A percentile compares a stretch with the other conserved stretches of the same genome.
Conservation (phyloP, 2,329 filamentous ascomycete species). For the Tolypocladium tundrense region DNA sequence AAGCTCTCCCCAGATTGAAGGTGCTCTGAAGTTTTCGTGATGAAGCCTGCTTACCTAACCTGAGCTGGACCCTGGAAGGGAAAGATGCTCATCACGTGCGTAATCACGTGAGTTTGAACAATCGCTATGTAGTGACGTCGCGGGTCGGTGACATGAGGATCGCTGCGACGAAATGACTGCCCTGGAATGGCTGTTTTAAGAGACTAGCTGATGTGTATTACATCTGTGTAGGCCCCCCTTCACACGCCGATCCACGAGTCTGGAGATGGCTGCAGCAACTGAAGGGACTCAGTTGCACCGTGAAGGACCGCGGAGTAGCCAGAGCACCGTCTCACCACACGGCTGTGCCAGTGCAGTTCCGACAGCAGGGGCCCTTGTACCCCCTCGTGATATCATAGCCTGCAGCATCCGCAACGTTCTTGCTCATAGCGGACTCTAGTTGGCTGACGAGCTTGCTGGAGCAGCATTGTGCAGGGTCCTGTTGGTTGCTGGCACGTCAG, state of each 20-base stretch:
- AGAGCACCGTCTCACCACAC: not conserved
- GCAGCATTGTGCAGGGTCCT: not conserved
- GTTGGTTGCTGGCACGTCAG: not conserved
- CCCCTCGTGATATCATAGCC: not conserved
- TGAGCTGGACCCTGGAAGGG: not conserved
- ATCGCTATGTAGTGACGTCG: too few relatives aligned
- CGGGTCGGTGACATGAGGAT: not conserved
- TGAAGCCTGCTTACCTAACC: not conserved
- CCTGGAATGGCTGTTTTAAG: not conserved
- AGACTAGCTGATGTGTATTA: not conserved
- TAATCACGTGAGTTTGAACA: not conserved
- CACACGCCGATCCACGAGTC: not conserved
- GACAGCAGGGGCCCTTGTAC: not conserved
- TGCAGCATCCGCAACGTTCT: not conserved
- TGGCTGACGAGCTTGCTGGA: not conserved
- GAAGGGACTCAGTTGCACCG: not conserved
- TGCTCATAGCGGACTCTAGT: not conserved
- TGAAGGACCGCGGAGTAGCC: not conserved
- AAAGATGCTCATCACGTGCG: not conserved
- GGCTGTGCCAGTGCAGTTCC: not conserved
- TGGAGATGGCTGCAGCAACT: not conserved
- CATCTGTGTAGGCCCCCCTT: not conserved
- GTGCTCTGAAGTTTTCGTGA: not conserved
- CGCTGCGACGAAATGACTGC: not conserved
- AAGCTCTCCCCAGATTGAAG: not conserved